Base-by-base conservation (phyloP, 2,329 filamentous ascomycete species). In the Xenoacremonium recifei region DNA sequence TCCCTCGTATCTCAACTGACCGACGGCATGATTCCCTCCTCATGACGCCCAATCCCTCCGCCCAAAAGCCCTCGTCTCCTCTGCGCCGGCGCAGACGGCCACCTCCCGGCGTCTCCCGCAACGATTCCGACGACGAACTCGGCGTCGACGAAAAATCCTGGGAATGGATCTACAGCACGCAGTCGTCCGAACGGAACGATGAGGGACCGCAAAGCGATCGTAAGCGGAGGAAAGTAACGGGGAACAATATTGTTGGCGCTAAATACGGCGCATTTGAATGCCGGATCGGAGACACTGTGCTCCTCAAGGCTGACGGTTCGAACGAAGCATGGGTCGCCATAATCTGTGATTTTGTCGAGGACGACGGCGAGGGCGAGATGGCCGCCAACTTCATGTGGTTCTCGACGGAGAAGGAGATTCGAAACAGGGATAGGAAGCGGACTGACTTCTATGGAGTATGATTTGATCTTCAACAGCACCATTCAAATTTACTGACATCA, bases 351-450 rank as follows among this genome's bases (percentile, higher is more conserved):
- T 96, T 99, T 53, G 62, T 84, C 29, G 83, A 92, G 34, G 80
- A 84, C 21, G 83, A 87, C 16, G 83, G 86, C 11, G 61, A 67
- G 13, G 66, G 60, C 18, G 65, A 86, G 32, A 96, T 89, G 72
- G 82, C 84, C 19, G 92, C 87, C 41, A 87, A 85, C 49, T 93
- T 99, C 60, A 85, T 96, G 77, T 99, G 93, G 93, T 96, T 99
- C 62, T 90, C 88, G 1, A 89, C 88, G 0, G 87, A 95, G 57
- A 87, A 86, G 58, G 92, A 97, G 67, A 89, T 96, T 47, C 80
- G 85, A 20, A 93, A 88, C 56, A 86, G 84, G 60, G 79, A 82
- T 44, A 92, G 88, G 68, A 95, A 93, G 69, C 76, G 89, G 58
- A 77, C 72, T 11, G 93, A 99, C 66, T 89, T 81, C 45, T 65